phyloP scores from a whole-genome alignment of 2,329 filamentous ascomycete genomes.

The Tolypocladium capitatum region DNA sequence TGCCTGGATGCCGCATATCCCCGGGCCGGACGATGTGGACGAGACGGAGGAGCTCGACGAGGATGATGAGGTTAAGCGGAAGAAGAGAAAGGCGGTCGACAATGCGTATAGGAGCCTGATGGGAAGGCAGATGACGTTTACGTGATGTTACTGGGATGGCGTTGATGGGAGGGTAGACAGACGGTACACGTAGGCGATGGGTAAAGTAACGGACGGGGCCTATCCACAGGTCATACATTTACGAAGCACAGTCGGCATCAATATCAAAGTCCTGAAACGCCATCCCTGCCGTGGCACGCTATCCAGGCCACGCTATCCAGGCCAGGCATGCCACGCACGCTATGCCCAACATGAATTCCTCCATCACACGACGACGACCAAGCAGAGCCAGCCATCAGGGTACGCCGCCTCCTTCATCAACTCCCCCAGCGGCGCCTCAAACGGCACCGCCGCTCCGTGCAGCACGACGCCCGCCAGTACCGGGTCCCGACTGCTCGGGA shows the following conservation, averaged over 20 bases:
- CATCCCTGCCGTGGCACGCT: background rate
- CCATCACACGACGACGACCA: constrained; percentile 62
- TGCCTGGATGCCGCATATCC: constrained; percentile 55
- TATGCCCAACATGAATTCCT: background rate
- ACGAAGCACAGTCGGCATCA: background rate
- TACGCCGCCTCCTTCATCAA: constrained; percentile 73
- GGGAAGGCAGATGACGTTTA: constrained; percentile 55
- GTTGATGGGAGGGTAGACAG: too few relatives aligned
- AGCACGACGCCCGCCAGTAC: constrained; percentile 74
- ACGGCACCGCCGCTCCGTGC: constrained; percentile 74
- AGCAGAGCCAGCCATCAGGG: constrained; percentile 80
- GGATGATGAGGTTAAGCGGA: constrained; percentile 33
- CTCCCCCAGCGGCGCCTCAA: constrained; percentile 68
- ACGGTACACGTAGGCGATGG: background rate
- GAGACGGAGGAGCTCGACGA: constrained; percentile 28
- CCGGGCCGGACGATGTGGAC: constrained; percentile 35
- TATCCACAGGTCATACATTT: background rate
- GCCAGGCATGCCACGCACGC: too few relatives aligned
- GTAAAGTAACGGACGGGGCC: background rate
- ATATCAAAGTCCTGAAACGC: background rate
- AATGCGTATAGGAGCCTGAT: constrained; percentile 70
- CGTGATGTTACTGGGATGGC: constrained; percentile 8
- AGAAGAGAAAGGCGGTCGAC: constrained; percentile 66
- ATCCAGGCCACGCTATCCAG: too few relatives aligned
- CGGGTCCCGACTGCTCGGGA: constrained; percentile 74